A percentile compares a stretch with the other conserved stretches of the same genome.
Evolutionary conservation across 2,329 filamentous ascomycete species (phyloP).

Genomic region (Thermomyces lanuginosus): DNA sequence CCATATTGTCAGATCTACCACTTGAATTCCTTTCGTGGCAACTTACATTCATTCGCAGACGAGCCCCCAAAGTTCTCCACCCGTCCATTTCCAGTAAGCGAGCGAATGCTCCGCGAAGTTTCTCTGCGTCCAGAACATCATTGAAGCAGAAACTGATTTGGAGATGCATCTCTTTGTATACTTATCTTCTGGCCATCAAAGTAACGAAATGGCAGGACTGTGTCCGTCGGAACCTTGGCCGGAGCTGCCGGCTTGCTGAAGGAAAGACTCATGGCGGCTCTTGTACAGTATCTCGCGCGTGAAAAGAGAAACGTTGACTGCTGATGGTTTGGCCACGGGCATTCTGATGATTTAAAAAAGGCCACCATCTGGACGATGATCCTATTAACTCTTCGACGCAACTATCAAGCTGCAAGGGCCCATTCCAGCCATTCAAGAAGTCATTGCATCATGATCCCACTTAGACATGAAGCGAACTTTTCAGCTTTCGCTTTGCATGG

Average conservation of each 20-base stretch:
- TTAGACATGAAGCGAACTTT: no score
- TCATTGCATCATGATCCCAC: no score
- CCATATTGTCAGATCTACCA: not conserved
- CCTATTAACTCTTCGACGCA: no score
- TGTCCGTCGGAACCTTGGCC: not conserved
- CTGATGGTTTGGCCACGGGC: no score
- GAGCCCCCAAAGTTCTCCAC: not conserved
- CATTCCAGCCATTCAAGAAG: no score
- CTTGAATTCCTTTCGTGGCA: not conserved
- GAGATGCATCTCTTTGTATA: no score
- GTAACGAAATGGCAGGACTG: not conserved
- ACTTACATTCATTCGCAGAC: not conserved
- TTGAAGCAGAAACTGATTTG: not conserved
- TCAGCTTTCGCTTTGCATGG: no score
- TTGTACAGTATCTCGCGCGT: no score
- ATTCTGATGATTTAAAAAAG: no score
- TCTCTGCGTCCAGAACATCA: slow-evolving; percentile 1
- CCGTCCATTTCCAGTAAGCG: not conserved
- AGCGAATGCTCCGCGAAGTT: not conserved
- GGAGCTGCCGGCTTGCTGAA: not conserved
- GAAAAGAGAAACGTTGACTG: no score
- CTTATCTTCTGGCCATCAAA: not conserved
- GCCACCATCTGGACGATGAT: no score
- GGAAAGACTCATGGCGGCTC: not conserved
- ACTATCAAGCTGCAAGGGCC: no score